phyloP scores from a whole-genome alignment of 345 rosid genomes.

The Gossypium rotundifolium region DNA sequence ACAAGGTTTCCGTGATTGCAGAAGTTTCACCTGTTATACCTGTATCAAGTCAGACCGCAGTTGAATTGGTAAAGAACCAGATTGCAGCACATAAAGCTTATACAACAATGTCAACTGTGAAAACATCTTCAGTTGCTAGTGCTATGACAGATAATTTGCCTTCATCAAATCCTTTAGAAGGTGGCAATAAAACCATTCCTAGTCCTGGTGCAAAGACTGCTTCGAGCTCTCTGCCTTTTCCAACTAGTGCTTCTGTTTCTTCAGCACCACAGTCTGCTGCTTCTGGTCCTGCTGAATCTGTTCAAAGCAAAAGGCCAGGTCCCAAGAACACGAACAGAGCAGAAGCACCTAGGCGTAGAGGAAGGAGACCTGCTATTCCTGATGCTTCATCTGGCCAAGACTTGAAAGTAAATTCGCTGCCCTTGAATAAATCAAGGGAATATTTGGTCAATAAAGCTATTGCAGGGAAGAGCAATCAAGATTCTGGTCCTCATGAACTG shows the following conservation, averaged over 20 bases:
- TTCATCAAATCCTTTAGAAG: slow-evolving; percentile 18
- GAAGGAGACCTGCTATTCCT: slow-evolving; percentile 29
- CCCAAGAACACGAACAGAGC: slow-evolving; percentile 32
- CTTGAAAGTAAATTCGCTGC: slow-evolving; percentile 18
- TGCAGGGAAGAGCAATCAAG: slow-evolving; percentile 32
- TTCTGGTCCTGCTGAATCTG: slow-evolving; percentile 18
- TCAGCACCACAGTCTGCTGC: slow-evolving; percentile 15
- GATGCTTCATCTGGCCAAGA: slow-evolving; percentile 30
- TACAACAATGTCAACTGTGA: slow-evolving; percentile 14
- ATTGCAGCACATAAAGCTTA: slow-evolving; percentile 20
- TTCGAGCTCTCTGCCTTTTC: slow-evolving; percentile 21
- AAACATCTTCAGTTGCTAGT: slow-evolving; percentile 18
- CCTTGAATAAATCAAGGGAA: slow-evolving; percentile 26
- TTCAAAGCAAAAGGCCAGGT: slow-evolving; percentile 34
- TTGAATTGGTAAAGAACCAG: slow-evolving; percentile 27
- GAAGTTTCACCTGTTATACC: slow-evolving; percentile 41
- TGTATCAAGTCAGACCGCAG: slow-evolving; percentile 21
- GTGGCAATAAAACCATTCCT: slow-evolving; percentile 1
- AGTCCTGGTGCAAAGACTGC: slow-evolving; percentile 13
- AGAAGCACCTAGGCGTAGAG: slow-evolving; percentile 50
- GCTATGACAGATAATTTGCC: slow-evolving; percentile 14
- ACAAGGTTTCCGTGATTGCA: slow-evolving; percentile 66
- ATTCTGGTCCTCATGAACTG: slow-evolving; percentile 26
- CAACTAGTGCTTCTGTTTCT: slow-evolving; percentile 21
- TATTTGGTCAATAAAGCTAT: slow-evolving; percentile 17